Conservation (phyloP, 2,329 filamentous ascomycete genomes). For the Epichloe uncinata region DNA sequence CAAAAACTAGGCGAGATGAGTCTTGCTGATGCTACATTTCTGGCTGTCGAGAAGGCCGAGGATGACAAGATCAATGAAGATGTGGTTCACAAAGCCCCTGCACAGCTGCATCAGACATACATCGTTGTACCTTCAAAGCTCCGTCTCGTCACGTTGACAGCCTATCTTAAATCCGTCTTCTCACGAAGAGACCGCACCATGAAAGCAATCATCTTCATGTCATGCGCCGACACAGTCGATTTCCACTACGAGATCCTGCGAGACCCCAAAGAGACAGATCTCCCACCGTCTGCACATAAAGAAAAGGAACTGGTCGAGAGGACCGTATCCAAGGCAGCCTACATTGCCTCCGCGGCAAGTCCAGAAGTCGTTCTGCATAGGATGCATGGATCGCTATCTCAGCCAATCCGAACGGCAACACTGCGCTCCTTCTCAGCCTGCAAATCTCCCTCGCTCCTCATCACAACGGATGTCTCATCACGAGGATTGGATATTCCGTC, state of each 20-base stretch:
- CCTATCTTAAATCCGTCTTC: conserved; percentile 76
- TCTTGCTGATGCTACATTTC: conserved; percentile 79
- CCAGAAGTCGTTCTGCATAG: conserved; percentile 62
- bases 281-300: conserved; percentile 16
- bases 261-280: conserved; percentile 18
- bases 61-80: conserved; percentile 31
- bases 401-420: conserved; percentile 76
- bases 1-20: conserved; percentile 90
- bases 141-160: conserved; percentile 74
- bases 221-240: conserved; percentile 91
- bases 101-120: conserved; percentile 89
- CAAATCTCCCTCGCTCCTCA: conserved; percentile 63
- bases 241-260: conserved; percentile 85
- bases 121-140: conserved; percentile 79
- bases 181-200: conserved; percentile 80
- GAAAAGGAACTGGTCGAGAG: conserved; percentile 29
- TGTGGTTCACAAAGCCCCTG: conserved; percentile 63
- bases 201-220: conserved; percentile 95
- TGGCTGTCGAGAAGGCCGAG: conserved; percentile 51
- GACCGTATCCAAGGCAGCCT: conserved; percentile 56
- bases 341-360: conserved; percentile 65
- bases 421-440: conserved; percentile 66
- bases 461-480: conserved; percentile 92
- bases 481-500: conserved; percentile 91
- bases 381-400: conserved; percentile 83